Conservation (phyloP, 108 stramenopile species). For the Nitzschia sp. region DNA sequence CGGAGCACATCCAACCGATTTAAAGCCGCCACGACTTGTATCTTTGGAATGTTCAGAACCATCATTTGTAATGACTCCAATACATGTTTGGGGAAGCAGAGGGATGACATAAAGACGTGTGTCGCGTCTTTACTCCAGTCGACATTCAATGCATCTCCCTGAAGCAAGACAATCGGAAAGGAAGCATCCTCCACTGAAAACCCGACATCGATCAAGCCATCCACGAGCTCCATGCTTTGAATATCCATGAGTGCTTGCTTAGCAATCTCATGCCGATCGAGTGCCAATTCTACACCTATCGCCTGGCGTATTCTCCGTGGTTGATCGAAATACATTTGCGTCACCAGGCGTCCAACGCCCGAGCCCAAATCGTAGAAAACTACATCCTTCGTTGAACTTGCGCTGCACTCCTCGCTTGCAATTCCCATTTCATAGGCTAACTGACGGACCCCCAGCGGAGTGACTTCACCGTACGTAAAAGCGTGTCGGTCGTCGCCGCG, state of each 20-base stretch:
- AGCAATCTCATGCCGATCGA: slow-evolving; percentile 21
- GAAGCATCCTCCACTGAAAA: neutral
- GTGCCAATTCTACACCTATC: slow-evolving; percentile 23
- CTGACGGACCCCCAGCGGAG: slow-evolving; percentile 58
- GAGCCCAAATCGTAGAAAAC: slow-evolving; percentile 69
- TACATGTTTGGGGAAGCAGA: slow-evolving; percentile 25
- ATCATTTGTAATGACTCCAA: slow-evolving; percentile 15
- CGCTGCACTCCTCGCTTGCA: neutral
- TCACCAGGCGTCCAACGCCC: slow-evolving; percentile 60
- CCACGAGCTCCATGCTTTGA: neutral
- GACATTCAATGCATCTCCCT: neutral
- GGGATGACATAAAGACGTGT: slow-evolving; percentile 24
- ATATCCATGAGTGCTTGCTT: neutral
- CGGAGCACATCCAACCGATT: slow-evolving; percentile 18
- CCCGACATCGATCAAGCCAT: neutral
- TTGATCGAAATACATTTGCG: slow-evolving; percentile 57
- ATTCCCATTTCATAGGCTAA: slow-evolving; percentile 63
- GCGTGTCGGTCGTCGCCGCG: neutral
- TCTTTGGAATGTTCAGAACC: slow-evolving; percentile 6
- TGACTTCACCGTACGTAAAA: slow-evolving; percentile 78
- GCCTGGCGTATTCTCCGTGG: slow-evolving; percentile 2
- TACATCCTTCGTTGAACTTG: neutral
- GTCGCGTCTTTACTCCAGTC: slow-evolving; percentile 2
- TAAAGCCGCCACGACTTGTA: slow-evolving; percentile 20
- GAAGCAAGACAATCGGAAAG: neutral